Conservation (phyloP, 2,329 filamentous ascomycete species). For the Cucurbitaria berberidis region DNA sequence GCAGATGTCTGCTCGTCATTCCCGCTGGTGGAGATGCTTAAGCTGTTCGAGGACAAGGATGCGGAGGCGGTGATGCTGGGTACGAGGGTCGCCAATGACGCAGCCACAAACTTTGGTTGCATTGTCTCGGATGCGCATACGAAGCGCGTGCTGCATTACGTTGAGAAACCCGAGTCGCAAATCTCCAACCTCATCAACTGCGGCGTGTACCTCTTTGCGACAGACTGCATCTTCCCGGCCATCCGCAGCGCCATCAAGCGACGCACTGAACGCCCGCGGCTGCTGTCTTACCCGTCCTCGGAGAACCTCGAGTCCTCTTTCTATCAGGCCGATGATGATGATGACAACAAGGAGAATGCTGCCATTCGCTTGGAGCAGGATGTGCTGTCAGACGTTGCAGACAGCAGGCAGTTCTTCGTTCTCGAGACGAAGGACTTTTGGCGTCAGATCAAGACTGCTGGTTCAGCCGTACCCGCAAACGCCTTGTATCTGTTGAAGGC, state of each 20-base stretch:
- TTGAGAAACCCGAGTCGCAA: conserved; percentile 97
- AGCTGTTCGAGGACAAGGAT: conserved; percentile 91
- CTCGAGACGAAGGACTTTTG: conserved; percentile 99
- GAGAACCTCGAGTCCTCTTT: conserved; percentile 83
- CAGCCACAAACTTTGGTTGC: conserved; percentile 95
- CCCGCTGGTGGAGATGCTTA: conserved; percentile 93
- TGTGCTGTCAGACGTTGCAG: conserved; percentile 91
- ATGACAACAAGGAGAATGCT: conserved; percentile 77
- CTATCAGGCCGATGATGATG: conserved; percentile 68
- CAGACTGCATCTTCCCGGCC: conserved; percentile 94
- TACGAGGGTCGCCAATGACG: conserved; percentile 87
- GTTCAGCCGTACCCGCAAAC: conserved; percentile 94
- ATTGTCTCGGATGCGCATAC: conserved; percentile 94
- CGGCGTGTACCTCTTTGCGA: conserved; percentile 96
- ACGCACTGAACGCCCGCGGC: conserved; percentile 85
- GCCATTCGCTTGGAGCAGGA: conserved; percentile 96
- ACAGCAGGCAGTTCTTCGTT: conserved; percentile 97
- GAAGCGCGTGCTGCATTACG: conserved; percentile 95
- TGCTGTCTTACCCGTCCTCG: conserved; percentile 93
- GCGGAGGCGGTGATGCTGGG: conserved; percentile 96
- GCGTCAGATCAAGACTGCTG: conserved; percentile 99
- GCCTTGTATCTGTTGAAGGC: conserved; percentile 96
- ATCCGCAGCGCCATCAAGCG: conserved; percentile 96
- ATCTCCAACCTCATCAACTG: conserved; percentile 99
- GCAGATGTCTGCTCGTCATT: conserved; percentile 99